Conservation (phyloP, 352 stramenopile species). For the Pythium utonaiense region DNA sequence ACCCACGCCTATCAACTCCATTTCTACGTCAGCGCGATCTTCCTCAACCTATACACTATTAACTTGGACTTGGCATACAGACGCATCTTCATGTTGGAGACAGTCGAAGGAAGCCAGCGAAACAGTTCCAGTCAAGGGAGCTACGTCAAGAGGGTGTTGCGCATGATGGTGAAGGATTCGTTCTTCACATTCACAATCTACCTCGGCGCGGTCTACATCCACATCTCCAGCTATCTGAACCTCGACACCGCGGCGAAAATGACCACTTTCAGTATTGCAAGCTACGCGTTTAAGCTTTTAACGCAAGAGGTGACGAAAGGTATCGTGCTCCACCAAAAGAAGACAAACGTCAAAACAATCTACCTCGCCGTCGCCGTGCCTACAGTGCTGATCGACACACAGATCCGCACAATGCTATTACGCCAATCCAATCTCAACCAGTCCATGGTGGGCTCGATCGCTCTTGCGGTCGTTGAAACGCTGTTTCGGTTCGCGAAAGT, state of each 20-base stretch:
- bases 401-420: constrained; percentile 14
- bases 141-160: background rate
- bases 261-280: constrained; percentile 2
- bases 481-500: constrained; percentile 15
- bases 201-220: constrained; percentile 12
- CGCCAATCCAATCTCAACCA: constrained; percentile 6
- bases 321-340: background rate
- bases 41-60: constrained; percentile 7
- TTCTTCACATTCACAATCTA: background rate
- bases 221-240: constrained; percentile 7
- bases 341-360: constrained; percentile 1
- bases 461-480: constrained; percentile 7
- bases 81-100: constrained; percentile 10
- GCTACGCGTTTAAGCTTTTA: background rate
- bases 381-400: constrained; percentile 20
- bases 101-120: constrained; percentile 9
- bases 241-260: background rate
- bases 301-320: constrained; percentile 3
- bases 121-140: background rate
- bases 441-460: constrained; percentile 4
- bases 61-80: background rate
- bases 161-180: constrained; percentile 1
- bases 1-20: background rate
- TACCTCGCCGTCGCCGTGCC: constrained; percentile 11
- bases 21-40: constrained; percentile 11